A percentile compares a stretch with the other conserved stretches of the same genome.
Conservation (phyloP, 768 basidiomycete genomes). For the Boletus tylopilopsis region DNA sequence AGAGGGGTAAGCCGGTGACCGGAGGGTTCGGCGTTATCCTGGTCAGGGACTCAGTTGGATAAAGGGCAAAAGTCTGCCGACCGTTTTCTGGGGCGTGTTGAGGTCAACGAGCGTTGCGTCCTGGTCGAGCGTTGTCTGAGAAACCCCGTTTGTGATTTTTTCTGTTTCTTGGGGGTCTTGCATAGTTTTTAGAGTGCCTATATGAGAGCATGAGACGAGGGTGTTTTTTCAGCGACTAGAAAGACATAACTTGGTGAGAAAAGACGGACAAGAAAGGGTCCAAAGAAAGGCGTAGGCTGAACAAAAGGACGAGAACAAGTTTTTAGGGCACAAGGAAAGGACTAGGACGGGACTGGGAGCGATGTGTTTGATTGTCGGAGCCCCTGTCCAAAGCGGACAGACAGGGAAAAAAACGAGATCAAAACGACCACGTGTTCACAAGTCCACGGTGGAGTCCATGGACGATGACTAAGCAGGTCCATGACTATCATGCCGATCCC, state of each 20-base stretch:
- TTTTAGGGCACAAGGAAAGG: conserved; percentile 15
- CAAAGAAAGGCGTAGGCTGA: conserved; percentile 2
- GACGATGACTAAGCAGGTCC: conserved; percentile 23
- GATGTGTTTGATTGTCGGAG: conserved; percentile 35
- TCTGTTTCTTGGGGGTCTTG: conserved; percentile 18
- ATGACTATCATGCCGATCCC: conserved; percentile 17
- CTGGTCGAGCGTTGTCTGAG: conserved; percentile 4
- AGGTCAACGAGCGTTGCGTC: conserved; percentile 28
- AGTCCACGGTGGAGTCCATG: conserved; percentile 20
- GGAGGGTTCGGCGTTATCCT: conserved; percentile 28
- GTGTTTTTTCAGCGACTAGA: background rate
- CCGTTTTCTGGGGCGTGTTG: conserved; percentile 26
- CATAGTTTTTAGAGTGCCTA: conserved; percentile 32
- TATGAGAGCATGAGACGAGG: conserved; percentile 28
- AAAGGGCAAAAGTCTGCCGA: conserved; percentile 28
- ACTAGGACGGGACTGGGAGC: conserved; percentile 14
- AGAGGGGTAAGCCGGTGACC: conserved; percentile 19
- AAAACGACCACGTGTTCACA: conserved; percentile 27
- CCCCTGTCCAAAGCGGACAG: conserved; percentile 34
- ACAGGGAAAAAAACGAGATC: conserved; percentile 36
- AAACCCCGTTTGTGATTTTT: conserved; percentile 17
- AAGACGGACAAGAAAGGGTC: background rate
- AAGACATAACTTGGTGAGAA: background rate
- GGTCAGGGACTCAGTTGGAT: conserved; percentile 27
- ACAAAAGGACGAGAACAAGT: conserved; percentile 9